A percentile compares a stretch with the other conserved stretches of the same genome.
phyloP scores from a whole-genome alignment of 2,329 filamentous ascomycete species.

The Ilyonectria destructans region DNA sequence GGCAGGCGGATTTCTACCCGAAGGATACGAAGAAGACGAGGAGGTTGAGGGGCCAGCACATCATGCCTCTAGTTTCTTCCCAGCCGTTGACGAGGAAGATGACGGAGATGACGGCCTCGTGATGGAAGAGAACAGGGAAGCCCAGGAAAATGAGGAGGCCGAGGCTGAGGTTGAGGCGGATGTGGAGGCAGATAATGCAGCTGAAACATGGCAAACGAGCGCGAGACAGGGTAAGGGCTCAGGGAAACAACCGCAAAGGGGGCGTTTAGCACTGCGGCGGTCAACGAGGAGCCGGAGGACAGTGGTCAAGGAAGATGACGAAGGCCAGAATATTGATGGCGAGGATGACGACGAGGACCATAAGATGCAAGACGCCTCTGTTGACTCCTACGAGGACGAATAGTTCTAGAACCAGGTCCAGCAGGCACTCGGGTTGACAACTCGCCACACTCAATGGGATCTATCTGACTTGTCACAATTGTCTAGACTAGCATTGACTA shows the following conservation, averaged over 20 bases:
- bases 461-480: constrained; percentile 1
- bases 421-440: background rate
- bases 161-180: constrained; percentile 4
- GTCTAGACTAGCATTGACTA: constrained; percentile 1
- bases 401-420: constrained; percentile 7
- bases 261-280: constrained; percentile 32
- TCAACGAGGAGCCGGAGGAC: constrained; percentile 41
- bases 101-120: constrained; percentile 54
- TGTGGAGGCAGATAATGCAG: background rate
- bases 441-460: background rate
- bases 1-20: constrained; percentile 75
- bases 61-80: constrained; percentile 65
- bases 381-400: constrained; percentile 29
- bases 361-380: constrained; percentile 33
- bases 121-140: constrained; percentile 50
- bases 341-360: background rate
- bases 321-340: constrained; percentile 26
- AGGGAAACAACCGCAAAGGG: background rate
- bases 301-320: constrained; percentile 34
- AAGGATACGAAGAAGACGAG: constrained; percentile 68
- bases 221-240: background rate
- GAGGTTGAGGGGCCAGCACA: constrained; percentile 51
- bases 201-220: background rate
- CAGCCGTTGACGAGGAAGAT: constrained; percentile 62
- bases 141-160: constrained; percentile 10